These are phyloP conservation scores for Phytophthora cactorum DNA, from an alignment of 352 stramenopile species.

Conservation along the genomic window DNA sequence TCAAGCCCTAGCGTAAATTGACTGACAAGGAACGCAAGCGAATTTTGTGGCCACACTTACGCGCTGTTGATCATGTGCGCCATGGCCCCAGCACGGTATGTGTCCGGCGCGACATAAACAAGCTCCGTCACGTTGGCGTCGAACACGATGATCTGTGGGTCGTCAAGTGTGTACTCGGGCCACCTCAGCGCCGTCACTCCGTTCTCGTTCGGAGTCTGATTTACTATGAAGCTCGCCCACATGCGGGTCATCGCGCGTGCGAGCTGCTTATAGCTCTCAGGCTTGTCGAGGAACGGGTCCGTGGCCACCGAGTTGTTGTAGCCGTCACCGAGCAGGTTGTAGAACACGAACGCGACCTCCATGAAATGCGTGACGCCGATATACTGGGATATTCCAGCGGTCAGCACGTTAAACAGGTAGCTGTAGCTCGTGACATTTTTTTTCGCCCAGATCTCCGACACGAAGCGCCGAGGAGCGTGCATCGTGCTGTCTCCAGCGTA, in stretches of 20 bases:
- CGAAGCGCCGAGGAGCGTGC: conserved; percentile 26
- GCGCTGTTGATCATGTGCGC: conserved; percentile 10
- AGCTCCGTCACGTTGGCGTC: conserved; percentile 24
- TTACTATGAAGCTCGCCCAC: conserved; percentile 39
- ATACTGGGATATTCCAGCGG: conserved; percentile 11
- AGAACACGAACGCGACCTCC: conserved; percentile 39
- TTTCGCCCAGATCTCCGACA: conserved; percentile 29
- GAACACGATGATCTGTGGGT: conserved; percentile 37
- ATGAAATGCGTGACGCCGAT: conserved; percentile 31
- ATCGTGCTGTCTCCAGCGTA: conserved; percentile 27
- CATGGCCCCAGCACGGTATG: conserved; percentile 36
- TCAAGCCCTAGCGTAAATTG: not conserved
- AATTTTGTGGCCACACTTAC: not conserved
- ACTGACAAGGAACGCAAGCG: not conserved
- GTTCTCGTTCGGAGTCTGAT: conserved; percentile 24
- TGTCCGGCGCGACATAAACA: conserved; percentile 24
- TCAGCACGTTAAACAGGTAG: conserved; percentile 37
- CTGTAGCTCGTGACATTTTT: conserved; percentile 32
- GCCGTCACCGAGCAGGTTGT: conserved; percentile 31
- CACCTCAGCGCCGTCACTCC: conserved; percentile 24
- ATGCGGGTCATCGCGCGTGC: conserved; percentile 33
- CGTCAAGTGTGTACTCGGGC: conserved; percentile 26
- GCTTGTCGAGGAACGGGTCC: conserved; percentile 34
- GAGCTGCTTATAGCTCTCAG: conserved; percentile 22
- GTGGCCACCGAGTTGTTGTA: conserved; percentile 30